Evolutionary conservation across 208 protist genomes (phyloP).

Genomic region (Leishmania martiniquensis): DNA sequence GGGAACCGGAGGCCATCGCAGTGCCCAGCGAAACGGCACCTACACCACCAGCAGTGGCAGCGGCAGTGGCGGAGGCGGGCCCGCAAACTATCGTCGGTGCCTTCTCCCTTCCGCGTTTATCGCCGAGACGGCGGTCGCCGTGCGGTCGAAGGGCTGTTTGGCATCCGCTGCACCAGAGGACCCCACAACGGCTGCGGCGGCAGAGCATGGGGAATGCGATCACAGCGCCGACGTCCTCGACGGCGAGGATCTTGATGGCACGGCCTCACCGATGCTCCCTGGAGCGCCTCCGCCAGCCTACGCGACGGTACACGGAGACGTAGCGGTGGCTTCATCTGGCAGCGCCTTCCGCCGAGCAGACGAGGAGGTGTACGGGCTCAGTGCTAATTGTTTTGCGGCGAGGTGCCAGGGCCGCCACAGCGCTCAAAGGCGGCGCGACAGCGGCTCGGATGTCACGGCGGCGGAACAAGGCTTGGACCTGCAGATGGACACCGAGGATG

Average conservation of each 20-base stretch:
- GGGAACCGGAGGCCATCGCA: neutral
- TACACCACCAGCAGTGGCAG: neutral
- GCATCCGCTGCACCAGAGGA: neutral
- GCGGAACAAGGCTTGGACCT: slow-evolving; percentile 22
- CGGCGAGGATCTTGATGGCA: slow-evolving; percentile 9
- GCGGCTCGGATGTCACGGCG: neutral
- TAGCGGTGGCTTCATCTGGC: neutral
- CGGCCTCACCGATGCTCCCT: neutral
- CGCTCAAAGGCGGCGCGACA: neutral
- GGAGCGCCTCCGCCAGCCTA: slow-evolving; percentile 15
- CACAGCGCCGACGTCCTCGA: slow-evolving; percentile 22
- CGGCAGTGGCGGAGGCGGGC: slow-evolving; percentile 2
- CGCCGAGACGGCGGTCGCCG: neutral
- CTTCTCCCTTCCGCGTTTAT: slow-evolving; percentile 18
- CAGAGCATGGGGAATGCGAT: neutral
- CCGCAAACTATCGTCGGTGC: slow-evolving; percentile 10
- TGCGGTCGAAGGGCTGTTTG: neutral
- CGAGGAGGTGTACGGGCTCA: slow-evolving; percentile 6
- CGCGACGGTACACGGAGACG: neutral
- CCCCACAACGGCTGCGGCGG: neutral
- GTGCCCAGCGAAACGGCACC: neutral
- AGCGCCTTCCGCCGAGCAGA: slow-evolving; percentile 17
- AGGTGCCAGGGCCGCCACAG: neutral
- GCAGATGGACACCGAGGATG: slow-evolving; percentile 59
- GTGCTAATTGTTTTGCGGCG: neutral